These are phyloP conservation scores for Chlorella sp. DNA, from an alignment of 139 green algal species.

Conservation along the genomic window DNA sequence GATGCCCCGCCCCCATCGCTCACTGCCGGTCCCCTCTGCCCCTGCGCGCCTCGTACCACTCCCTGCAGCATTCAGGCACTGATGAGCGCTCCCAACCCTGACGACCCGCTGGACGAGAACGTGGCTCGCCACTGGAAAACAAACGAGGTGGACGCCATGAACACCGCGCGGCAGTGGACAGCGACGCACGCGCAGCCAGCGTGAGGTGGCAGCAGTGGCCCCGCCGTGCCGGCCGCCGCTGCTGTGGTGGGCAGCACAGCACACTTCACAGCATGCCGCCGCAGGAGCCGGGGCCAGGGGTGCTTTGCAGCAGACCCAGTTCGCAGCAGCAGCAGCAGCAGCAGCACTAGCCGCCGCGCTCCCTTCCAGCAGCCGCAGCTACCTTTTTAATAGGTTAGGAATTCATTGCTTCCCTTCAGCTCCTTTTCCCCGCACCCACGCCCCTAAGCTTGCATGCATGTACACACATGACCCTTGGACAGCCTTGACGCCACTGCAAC, in stretches of 20 bases:
- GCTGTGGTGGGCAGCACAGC: no score
- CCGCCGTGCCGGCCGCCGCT: not conserved
- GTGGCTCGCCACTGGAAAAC: constrained; percentile 98
- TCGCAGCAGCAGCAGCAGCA: not conserved
- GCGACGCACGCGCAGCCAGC: not conserved
- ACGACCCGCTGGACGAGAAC: constrained; percentile 97
- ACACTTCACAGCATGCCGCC: not conserved
- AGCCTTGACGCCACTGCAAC: no score
- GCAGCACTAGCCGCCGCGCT: not conserved
- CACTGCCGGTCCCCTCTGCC: not conserved
- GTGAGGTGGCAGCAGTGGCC: not conserved
- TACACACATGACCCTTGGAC: not conserved
- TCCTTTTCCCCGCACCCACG: not conserved
- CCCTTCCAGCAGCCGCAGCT: not conserved
- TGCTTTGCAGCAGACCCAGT: not conserved
- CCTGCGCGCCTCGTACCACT: no score
- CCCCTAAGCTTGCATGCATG: not conserved
- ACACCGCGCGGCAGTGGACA: constrained; percentile 55
- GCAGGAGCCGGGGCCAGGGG: not conserved
- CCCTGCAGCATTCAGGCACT: constrained; percentile 93
- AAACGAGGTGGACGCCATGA: constrained; percentile 91
- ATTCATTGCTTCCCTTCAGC: not conserved
- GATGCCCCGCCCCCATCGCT: no score
- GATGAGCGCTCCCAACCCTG: constrained; percentile 96
- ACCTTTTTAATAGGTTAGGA: not conserved